Evolutionary conservation across 164 flowering plant genomes (phyloP).

Genomic region (Vitis amurensis): DNA sequence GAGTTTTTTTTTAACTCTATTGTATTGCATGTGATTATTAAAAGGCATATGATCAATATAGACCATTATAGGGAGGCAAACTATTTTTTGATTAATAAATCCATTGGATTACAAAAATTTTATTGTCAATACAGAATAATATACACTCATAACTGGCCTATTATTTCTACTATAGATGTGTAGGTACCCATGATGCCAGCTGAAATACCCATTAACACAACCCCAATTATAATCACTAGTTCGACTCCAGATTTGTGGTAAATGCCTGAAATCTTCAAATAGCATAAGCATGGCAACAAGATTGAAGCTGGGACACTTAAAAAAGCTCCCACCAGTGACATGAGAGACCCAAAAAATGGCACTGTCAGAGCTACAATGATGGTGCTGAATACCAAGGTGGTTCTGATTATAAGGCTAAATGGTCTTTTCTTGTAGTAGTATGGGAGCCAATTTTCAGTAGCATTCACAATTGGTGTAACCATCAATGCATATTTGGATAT

Average conservation of each 20-base stretch:
- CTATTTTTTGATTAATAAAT: too few relatives aligned
- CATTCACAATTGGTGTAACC: conserved; percentile 58
- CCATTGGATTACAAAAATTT: too few relatives aligned
- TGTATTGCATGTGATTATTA: too few relatives aligned
- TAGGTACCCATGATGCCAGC: conserved; percentile 51
- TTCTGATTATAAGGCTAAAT: conserved; percentile 44
- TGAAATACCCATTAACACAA: conserved; percentile 33
- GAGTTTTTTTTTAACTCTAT: too few relatives aligned
- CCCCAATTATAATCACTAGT: conserved; percentile 20
- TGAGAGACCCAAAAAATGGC: conserved; percentile 54
- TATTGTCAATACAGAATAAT: too few relatives aligned
- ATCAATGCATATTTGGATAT: conserved; percentile 71
- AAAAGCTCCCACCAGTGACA: conserved; percentile 63
- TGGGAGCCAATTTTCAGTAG: conserved; percentile 38
- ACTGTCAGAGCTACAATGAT: conserved; percentile 45
- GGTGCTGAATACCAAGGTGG: conserved; percentile 43
- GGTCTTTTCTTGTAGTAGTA: conserved; percentile 19
- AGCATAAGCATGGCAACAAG: conserved; percentile 55
- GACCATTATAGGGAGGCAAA: too few relatives aligned
- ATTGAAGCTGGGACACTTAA: conserved; percentile 48
- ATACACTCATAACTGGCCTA: not conserved
- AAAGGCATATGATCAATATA: too few relatives aligned
- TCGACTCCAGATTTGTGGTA: conserved; percentile 36
- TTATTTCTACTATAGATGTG: conserved; percentile 36
- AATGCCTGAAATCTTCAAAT: conserved; percentile 48